Evolutionary conservation across 805 yeast species (phyloP), one percentile per base, ranked within the genome.

Genomic region (Metschnikowia vanudenii): DNA sequence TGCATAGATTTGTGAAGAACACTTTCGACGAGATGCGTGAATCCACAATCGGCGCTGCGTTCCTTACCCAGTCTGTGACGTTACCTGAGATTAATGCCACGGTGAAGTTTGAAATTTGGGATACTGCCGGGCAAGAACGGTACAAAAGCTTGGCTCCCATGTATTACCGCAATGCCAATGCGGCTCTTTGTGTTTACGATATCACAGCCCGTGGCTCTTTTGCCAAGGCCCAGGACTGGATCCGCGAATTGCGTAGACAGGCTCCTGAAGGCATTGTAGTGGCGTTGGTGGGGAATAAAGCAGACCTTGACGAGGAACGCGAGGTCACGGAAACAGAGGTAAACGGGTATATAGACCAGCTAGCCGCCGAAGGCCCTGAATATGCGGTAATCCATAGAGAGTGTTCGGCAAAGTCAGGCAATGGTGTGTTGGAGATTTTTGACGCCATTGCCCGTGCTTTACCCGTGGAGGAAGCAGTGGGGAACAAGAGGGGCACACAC

Each of bases 1-100:
- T 92, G 30, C 75, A 92, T 55, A 78, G 98, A 55, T 92, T 92
- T 67, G 98, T 92, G 36, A 83, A 90, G 53, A 89, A 92, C 66
- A 97, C 92, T 62, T 92, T 92, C 68, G 96, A 94, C 65, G 98
- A 91, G 65, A 91, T 92, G 68, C 91, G 92, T 63, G 98, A 92
- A 61, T 97, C 97, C 18, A 92, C 99, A 2, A 92, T 92, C 57
- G 99, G 99, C 13, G 99, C 99, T 4, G 98, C 98, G 3, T 92
- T 92, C 62, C 73, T 92, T 47, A 92, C 99, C 32, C 98, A 92
- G 64, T 82, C 95, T 61, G 91, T 96, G 62, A 81, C 88, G 18
- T 84, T 94, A 35, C 56, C 61, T 87, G 94, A 41, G 85, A 84
- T 50, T 79, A 85, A 60, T 18, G 50, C 59, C 30, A 87, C 94